Conservation (phyloP, 495 filamentous ascomycete species). For the Podospora comata region DNA sequence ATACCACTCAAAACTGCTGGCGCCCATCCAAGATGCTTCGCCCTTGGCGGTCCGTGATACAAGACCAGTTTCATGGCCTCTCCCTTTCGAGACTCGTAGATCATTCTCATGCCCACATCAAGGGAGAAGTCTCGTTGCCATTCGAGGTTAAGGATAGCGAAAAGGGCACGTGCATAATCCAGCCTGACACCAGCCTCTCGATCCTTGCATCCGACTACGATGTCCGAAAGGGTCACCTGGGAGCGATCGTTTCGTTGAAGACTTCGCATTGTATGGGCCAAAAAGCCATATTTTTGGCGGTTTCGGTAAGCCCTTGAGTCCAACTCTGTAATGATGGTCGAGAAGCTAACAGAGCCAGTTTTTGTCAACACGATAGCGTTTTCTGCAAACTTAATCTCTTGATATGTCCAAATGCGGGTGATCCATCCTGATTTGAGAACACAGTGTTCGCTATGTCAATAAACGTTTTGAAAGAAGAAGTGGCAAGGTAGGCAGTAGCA, state of each 20-base stretch:
- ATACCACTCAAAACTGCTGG: not conserved
- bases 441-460: no score
- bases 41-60: constrained; percentile 3
- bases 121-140: not conserved
- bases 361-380: constrained; percentile 1
- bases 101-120: constrained; percentile 2
- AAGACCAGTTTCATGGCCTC: not conserved
- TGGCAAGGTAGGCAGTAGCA: not conserved
- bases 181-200: constrained; percentile 3
- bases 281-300: no score
- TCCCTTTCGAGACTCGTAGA: constrained; percentile 1
- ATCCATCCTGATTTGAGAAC: no score
- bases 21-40: constrained; percentile 12
- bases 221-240: no score
- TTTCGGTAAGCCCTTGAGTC: no score
- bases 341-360: constrained; percentile 5
- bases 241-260: not conserved
- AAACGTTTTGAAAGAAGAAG: not conserved
- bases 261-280: not conserved
- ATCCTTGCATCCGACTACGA: not conserved
- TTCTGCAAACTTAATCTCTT: constrained; percentile 8
- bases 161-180: constrained; percentile 11
- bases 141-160: not conserved
- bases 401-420: constrained; percentile 14
- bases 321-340: no score